These are phyloP conservation scores for Linnemannia exigua DNA, from an alignment of 192 early-diverging fungal species.

Conservation along the genomic window DNA sequence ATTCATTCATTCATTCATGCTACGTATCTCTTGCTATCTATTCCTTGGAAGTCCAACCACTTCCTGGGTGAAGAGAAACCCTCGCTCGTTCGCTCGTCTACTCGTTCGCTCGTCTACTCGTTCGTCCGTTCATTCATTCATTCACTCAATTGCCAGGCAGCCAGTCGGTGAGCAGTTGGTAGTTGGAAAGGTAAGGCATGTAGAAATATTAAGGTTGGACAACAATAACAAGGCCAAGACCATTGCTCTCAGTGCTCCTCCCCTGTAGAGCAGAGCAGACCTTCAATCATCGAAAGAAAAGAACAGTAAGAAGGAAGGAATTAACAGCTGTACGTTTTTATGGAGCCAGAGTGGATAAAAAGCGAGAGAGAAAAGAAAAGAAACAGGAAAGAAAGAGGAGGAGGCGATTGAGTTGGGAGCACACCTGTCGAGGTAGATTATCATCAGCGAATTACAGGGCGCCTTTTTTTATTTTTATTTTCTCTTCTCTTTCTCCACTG, in stretches of 20 bases:
- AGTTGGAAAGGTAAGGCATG: background rate
- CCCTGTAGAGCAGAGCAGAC: background rate
- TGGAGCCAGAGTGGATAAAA: too few species aligned
- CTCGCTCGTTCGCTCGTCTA: too few species aligned
- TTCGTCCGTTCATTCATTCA: background rate
- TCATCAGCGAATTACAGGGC: background rate
- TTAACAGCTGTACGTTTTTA: too few species aligned
- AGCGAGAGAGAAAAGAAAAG: too few species aligned
- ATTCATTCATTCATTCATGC: background rate
- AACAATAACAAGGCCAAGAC: background rate
- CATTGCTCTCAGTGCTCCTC: background rate
- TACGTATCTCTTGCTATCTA: background rate
- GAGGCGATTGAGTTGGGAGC: too few species aligned
- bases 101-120: too few species aligned
- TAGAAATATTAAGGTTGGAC: background rate
- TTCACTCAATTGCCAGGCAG: background rate
- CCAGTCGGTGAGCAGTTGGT: background rate
- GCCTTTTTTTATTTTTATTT: constrained; percentile 5
- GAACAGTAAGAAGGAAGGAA: background rate
- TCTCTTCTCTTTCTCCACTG: background rate
- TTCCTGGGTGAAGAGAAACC: too few species aligned
- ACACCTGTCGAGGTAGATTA: too few species aligned
- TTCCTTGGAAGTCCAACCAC: too few species aligned
- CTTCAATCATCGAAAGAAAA: background rate
- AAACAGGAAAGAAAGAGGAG: too few species aligned